Base-by-base conservation (phyloP, 768 basidiomycete genomes). In the Lactifluus pinguis region DNA sequence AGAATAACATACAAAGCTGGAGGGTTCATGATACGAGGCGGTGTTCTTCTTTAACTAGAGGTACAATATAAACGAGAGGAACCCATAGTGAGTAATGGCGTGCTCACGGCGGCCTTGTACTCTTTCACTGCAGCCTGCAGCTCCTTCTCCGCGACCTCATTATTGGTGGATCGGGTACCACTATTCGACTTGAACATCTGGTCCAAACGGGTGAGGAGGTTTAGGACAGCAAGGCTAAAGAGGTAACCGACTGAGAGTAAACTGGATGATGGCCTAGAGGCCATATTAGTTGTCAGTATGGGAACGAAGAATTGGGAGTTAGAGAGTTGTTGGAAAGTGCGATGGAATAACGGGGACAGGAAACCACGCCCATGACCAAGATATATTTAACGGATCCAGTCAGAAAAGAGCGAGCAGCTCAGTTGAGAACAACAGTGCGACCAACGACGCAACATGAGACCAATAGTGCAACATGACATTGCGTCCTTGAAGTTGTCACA, bases 41-140 rank as follows among this genome's bases (percentile, higher is more conserved):
- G 47, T 3, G 41, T 21, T 50, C 48, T 38, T 62, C 47, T 58
- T 58, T 52, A 62, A 62, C 61, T 62, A 57, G 25, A n/a, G 25
- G 25, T 25, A 39, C 15, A 25, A 25, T 25, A 25, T n/a, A 25
- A 29, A 10, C 10, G 38, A 38, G 9, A 13, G 13, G 34, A 19
- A 25, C 7, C 5, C 3, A 45, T 36, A 30, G 6, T 13, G 4
- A 3, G 17, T 45, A 8, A 19, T n/a, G 7, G 21, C 38, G 30
- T 32, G 32, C 61, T 25, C 25, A 62, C 61, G 14, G 32, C 38
- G 14, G 45, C 47, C 51, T 62, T 21, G 47, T 58, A 62, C 3
- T 53, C 61, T 30, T 1, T 42, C 30, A 57, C 47, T 2, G 61
- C 55, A 1, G 51, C 17, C 25, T 25, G 25, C 1, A 25, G 25